These are phyloP conservation scores for Solanum infundibuliforme DNA, from an alignment of 257 asterid genomes.

Conservation along the genomic window DNA sequence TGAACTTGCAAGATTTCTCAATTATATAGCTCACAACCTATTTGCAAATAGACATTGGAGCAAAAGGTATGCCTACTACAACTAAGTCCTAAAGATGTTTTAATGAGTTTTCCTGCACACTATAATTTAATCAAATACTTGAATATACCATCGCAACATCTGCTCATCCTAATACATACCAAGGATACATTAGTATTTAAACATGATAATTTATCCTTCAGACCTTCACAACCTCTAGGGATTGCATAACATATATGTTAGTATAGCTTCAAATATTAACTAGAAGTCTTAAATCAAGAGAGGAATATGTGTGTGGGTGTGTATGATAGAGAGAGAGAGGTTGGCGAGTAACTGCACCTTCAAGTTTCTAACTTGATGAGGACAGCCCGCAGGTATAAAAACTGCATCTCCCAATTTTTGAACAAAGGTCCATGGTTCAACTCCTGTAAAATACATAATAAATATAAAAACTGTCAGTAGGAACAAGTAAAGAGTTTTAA, in stretches of 20 bases:
- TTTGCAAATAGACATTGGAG: not conserved
- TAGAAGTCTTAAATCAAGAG: not conserved
- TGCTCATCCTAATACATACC: not conserved
- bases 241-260: not conserved
- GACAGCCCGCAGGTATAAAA: conserved; percentile 88
- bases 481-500: not conserved
- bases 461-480: not conserved
- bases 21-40: not conserved
- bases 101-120: not conserved
- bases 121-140: not conserved
- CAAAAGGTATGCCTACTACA: not conserved
- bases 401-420: conserved; percentile 86
- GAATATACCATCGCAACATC: not conserved
- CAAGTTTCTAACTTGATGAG: conserved; percentile 88
- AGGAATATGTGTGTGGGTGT: not conserved
- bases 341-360: conserved; percentile 33
- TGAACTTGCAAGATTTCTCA: not conserved
- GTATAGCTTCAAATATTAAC: not conserved
- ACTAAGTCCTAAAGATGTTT: not conserved
- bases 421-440: conserved; percentile 87
- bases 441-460: conserved; percentile 27
- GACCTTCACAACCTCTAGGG: not conserved
- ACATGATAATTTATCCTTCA: not conserved
- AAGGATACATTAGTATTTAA: not conserved
- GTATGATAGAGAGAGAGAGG: not conserved